Evolutionary conservation across 306 rosid genomes (phyloP).

Genomic region (Prunus mongolica): DNA sequence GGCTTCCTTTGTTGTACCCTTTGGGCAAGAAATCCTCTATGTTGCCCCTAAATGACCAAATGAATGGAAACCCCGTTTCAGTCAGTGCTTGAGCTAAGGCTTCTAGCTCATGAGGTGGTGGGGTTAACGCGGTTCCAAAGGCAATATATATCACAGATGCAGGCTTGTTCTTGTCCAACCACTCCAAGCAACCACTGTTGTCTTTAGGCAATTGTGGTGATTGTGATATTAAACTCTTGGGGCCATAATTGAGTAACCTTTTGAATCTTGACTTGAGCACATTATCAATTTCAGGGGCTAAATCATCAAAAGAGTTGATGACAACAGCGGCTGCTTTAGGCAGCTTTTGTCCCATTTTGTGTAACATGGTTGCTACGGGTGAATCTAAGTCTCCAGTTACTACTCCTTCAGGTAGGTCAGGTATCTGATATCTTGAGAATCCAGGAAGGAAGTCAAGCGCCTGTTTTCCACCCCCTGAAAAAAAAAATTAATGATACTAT

Average conservation of each 20-base stretch:
- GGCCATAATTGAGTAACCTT: conserved; percentile 50
- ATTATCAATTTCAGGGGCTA: conserved; percentile 21
- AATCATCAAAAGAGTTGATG: conserved; percentile 51
- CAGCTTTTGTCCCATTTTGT: conserved; percentile 54
- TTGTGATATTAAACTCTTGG: conserved; percentile 31
- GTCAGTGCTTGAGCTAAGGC: conserved; percentile 49
- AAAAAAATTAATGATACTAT: not conserved
- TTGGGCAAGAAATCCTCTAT: conserved; percentile 35
- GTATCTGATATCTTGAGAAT: conserved; percentile 25
- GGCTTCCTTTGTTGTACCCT: conserved; percentile 23
- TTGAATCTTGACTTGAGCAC: conserved; percentile 30
- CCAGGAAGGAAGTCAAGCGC: conserved; percentile 50
- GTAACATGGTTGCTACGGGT: conserved; percentile 38
- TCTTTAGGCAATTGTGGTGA: conserved; percentile 19
- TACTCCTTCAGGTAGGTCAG: conserved; percentile 54
- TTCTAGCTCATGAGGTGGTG: conserved; percentile 47
- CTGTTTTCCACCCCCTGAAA: conserved; percentile 21
- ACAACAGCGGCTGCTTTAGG: conserved; percentile 53
- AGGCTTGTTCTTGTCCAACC: conserved; percentile 42
- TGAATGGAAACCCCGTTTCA: conserved; percentile 34
- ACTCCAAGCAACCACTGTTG: conserved; percentile 37
- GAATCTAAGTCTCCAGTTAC: conserved; percentile 7
- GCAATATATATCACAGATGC: conserved; percentile 52
- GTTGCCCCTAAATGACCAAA: conserved; percentile 59
- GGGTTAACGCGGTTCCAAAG: conserved; percentile 47